Percentiles rank a stretch among this genome's conserved stretches.
phyloP scores from a whole-genome alignment of 495 filamentous ascomycete species.

The Trichoderma asperelloides region DNA sequence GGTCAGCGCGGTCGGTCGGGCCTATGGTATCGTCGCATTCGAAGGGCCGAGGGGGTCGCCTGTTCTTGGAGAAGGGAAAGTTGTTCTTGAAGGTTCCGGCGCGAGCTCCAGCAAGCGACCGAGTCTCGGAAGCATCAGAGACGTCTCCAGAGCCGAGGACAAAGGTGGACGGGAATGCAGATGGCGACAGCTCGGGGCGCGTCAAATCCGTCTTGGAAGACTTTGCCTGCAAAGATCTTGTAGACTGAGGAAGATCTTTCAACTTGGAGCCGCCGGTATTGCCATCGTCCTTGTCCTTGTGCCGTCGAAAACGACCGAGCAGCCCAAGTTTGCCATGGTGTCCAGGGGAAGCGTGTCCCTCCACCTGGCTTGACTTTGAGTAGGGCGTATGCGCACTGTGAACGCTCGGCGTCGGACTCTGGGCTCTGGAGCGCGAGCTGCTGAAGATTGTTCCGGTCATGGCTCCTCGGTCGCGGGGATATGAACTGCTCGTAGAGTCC shows the following conservation, averaged over 20 bases:
- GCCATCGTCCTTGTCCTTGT: constrained; percentile 50
- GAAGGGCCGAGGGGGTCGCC: constrained; percentile 20
- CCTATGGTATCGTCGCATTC: constrained; percentile 43
- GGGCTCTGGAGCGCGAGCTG: constrained; percentile 45
- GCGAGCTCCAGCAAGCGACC: constrained; percentile 31
- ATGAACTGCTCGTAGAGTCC: constrained; percentile 49
- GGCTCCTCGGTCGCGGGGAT: constrained; percentile 35
- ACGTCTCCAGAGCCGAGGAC: not conserved
- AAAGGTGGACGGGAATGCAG: constrained; percentile 29
- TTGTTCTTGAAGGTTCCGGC: constrained; percentile 54
- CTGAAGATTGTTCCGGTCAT: constrained; percentile 20
- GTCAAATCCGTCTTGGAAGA: constrained; percentile 42
- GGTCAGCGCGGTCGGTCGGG: constrained; percentile 33
- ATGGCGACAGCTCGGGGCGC: constrained; percentile 31
- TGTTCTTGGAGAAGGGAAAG: constrained; percentile 40
- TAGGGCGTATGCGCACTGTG: constrained; percentile 42
- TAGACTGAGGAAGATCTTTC: constrained; percentile 46
- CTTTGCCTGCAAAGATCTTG: constrained; percentile 42
- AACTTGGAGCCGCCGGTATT: constrained; percentile 26
- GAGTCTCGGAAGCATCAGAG: constrained; percentile 15
- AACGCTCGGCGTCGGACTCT: constrained; percentile 67
- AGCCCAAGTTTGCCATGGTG: constrained; percentile 56
- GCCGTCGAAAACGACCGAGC: constrained; percentile 51
- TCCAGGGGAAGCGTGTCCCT: constrained; percentile 52
- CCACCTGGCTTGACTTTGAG: constrained; percentile 35